Evolutionary conservation across 345 rosid genomes (phyloP).

Genomic region (Firmiana major): DNA sequence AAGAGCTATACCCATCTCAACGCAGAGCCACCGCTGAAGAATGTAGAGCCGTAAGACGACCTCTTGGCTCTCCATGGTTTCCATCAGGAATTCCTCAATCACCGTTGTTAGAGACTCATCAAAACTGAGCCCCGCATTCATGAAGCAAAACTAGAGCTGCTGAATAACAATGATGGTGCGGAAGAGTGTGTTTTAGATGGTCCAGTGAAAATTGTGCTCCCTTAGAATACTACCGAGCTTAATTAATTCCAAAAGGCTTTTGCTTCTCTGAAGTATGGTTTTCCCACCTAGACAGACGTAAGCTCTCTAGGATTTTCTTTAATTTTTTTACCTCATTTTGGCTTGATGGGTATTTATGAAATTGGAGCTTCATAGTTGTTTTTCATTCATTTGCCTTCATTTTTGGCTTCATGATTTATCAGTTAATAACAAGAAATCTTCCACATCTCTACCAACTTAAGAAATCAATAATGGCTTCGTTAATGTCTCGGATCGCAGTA

Average conservation of each 20-base stretch:
- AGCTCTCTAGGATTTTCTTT: constrained; percentile 15
- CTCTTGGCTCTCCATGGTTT: constrained; percentile 56
- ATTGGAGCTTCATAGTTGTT: not conserved
- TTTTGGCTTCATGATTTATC: not conserved
- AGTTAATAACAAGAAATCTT: not conserved
- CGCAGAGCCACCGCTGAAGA: constrained; percentile 45
- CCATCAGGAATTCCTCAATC: constrained; percentile 49
- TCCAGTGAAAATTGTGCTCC: constrained; percentile 59
- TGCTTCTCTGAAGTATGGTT: constrained; percentile 59
- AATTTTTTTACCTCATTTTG: not conserved
- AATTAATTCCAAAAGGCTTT: constrained; percentile 80
- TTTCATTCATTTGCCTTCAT: not conserved
- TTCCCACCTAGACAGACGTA: constrained; percentile 72
- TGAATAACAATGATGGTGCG: constrained; percentile 12
- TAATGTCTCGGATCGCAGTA: no score
- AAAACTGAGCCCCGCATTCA: not conserved
- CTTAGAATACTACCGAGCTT: constrained; percentile 79
- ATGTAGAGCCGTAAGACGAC: constrained; percentile 48
- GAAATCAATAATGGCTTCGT: no score
- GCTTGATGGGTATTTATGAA: not conserved
- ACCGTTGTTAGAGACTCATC: constrained; percentile 50
- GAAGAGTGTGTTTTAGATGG: constrained; percentile 81
- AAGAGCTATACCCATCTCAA: constrained; percentile 48
- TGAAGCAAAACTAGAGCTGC: constrained; percentile 20
- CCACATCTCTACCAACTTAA: no score